A percentile compares a stretch with the other conserved stretches of the same genome.
Evolutionary conservation across 2,329 filamentous ascomycete species (phyloP).

Genomic region (Monosporascus sp.): DNA sequence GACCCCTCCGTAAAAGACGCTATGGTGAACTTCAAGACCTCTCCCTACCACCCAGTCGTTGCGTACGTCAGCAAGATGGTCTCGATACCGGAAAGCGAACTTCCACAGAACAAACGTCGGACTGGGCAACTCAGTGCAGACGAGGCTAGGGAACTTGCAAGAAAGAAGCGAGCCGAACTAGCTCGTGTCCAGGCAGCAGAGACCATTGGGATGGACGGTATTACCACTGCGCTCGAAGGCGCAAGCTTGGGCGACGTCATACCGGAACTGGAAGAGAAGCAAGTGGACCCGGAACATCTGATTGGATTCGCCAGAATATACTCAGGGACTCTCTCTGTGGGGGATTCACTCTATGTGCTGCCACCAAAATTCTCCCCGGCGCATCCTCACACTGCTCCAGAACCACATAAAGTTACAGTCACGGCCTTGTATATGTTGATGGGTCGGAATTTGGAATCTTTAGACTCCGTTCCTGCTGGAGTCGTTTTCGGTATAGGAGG

Average conservation of each 20-base stretch:
- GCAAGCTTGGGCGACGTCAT: slow-evolving; percentile 51
- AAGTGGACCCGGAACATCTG: slow-evolving; percentile 74
- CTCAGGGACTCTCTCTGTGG: slow-evolving; percentile 82
- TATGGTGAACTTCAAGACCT: slow-evolving; percentile 73
- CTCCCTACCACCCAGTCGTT: slow-evolving; percentile 69
- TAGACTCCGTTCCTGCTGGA: slow-evolving; percentile 82
- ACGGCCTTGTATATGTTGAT: slow-evolving; percentile 91
- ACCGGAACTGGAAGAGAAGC: slow-evolving; percentile 46
- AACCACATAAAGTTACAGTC: slow-evolving; percentile 77
- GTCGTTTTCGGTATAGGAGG: slow-evolving; percentile 94
- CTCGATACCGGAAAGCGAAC: slow-evolving; percentile 84
- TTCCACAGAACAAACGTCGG: slow-evolving; percentile 77
- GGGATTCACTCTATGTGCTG: slow-evolving; percentile 85
- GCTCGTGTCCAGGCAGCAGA: slow-evolving; percentile 66
- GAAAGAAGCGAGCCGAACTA: slow-evolving; percentile 84
- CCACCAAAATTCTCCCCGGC: slow-evolving; percentile 89
- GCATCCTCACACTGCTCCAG: slow-evolving; percentile 63
- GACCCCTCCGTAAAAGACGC: slow-evolving; percentile 67
- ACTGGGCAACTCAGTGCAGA: slow-evolving; percentile 72
- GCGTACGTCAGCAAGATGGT: slow-evolving; percentile 99
- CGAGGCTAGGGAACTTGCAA: slow-evolving; percentile 81
- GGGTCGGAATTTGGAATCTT: slow-evolving; percentile 79
- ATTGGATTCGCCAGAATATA: slow-evolving; percentile 94
- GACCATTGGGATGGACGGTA: slow-evolving; percentile 44
- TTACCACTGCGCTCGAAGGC: slow-evolving; percentile 56